Evolutionary conservation across 2,329 filamentous ascomycete species (phyloP).

Genomic region (Sordariomycetes sp.): DNA sequence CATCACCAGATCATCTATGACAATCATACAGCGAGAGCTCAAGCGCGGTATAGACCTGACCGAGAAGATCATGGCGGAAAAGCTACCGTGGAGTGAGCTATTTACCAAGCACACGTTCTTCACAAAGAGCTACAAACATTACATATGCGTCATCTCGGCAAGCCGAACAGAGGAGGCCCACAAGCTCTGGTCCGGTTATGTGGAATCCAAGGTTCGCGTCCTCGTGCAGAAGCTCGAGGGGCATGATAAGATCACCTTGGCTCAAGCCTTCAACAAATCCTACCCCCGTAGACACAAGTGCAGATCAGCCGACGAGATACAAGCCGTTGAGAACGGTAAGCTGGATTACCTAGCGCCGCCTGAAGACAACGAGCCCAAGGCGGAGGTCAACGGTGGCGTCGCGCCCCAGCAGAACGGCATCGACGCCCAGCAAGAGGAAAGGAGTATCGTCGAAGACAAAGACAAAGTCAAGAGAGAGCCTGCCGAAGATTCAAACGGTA

Average conservation of each 20-base stretch:
- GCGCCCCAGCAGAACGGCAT: background rate
- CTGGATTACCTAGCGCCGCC: conserved; percentile 27
- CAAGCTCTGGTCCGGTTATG: conserved; percentile 79
- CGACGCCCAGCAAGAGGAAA: no score
- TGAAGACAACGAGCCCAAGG: conserved; percentile 10
- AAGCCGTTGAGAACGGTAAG: conserved; percentile 45
- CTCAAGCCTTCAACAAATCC: conserved; percentile 87
- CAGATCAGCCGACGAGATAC: conserved; percentile 42
- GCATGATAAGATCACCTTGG: conserved; percentile 69
- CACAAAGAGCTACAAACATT: conserved; percentile 88
- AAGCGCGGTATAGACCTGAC: conserved; percentile 69
- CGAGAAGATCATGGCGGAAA: conserved; percentile 68
- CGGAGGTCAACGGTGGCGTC: conserved; percentile 12
- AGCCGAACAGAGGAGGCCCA: conserved; percentile 78
- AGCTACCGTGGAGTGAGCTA: conserved; percentile 74
- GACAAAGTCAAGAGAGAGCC: background rate
- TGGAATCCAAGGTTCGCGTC: conserved; percentile 86
- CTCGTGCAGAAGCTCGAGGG: conserved; percentile 77
- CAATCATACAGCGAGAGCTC: conserved; percentile 76
- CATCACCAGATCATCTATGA: conserved; percentile 76
- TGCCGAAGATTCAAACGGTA: conserved; percentile 30
- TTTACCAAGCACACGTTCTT: conserved; percentile 92
- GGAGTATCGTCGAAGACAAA: no score
- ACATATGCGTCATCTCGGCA: conserved; percentile 77
- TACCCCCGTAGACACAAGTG: conserved; percentile 75